Conservation (phyloP, 2,329 filamentous ascomycete species). For the Colletotrichum tropicicola region DNA sequence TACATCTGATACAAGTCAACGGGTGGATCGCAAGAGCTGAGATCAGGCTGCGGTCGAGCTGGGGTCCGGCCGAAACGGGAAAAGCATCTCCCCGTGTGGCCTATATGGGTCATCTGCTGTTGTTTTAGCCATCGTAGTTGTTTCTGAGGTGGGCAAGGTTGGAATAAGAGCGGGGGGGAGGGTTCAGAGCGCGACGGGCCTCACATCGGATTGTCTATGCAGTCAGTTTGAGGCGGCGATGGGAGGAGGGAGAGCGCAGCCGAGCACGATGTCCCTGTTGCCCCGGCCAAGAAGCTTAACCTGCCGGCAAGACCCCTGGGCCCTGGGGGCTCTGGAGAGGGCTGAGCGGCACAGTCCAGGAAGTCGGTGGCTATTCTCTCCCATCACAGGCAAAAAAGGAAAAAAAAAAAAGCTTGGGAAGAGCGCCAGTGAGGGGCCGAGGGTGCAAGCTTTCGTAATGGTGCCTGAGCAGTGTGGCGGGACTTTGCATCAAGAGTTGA, state of each 20-base stretch:
- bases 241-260: conserved; percentile 7
- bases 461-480: conserved; percentile 8
- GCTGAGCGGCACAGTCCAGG: neutral
- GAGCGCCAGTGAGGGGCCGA: neutral
- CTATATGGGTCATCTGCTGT: neutral
- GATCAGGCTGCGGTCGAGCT: neutral
- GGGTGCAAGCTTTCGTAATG: conserved; percentile 2
- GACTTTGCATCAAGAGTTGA: neutral
- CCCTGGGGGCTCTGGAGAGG: neutral
- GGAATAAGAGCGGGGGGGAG: conserved; percentile 3
- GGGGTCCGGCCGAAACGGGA: neutral
- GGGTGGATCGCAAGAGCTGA: neutral
- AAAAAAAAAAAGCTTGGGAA: neutral
- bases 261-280: conserved; percentile 4
- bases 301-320: conserved; percentile 22
- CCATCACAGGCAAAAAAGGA: neutral
- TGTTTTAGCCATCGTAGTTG: neutral
- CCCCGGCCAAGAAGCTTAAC: conserved; percentile 8
- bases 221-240: neutral
- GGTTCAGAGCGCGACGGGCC: neutral
- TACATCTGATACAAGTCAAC: conserved; percentile 8
- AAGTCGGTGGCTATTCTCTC: too few species aligned
- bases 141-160: conserved; percentile 1
- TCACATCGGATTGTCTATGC: conserved; percentile 13
- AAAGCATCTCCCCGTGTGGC: conserved; percentile 12